phyloP scores from a whole-genome alignment of 2,329 filamentous ascomycete genomes.

The Nigrospora sphaerica region DNA sequence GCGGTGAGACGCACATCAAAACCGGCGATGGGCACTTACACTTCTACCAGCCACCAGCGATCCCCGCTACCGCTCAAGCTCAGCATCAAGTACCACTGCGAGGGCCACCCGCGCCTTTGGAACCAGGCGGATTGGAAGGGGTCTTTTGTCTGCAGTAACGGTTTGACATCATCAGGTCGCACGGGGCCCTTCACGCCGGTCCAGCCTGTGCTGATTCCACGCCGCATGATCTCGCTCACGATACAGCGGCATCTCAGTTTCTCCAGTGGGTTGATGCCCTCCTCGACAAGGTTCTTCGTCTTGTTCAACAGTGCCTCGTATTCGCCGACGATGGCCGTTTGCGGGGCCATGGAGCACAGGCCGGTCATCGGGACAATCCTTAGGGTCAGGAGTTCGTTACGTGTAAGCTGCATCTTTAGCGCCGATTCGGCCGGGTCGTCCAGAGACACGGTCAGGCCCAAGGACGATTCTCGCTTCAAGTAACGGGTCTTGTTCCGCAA shows the following conservation, averaged over 20 bases:
- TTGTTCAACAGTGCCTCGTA: constrained; percentile 60
- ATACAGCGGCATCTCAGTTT: constrained; percentile 54
- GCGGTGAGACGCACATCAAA: constrained; percentile 2
- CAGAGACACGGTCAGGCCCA: constrained; percentile 50
- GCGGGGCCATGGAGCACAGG: constrained; percentile 63
- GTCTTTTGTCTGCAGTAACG: constrained; percentile 55
- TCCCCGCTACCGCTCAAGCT: constrained; percentile 67
- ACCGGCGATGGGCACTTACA: constrained; percentile 35
- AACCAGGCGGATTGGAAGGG: constrained; percentile 62
- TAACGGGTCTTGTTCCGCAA: constrained; percentile 56
- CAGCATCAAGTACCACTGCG: constrained; percentile 65
- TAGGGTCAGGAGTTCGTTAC: constrained; percentile 51
- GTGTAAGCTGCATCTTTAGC: constrained; percentile 63
- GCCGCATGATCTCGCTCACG: constrained; percentile 53
- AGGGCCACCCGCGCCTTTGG: constrained; percentile 62
- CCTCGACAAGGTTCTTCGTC: constrained; percentile 46
- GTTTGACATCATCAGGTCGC: constrained; percentile 47
- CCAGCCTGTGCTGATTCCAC: constrained; percentile 62
- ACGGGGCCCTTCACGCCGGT: constrained; percentile 39
- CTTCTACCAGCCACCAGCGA: constrained; percentile 69
- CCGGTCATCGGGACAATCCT: constrained; percentile 74
- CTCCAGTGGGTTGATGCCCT: constrained; percentile 52
- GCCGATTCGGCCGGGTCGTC: constrained; percentile 59
- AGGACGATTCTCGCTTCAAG: constrained; percentile 47
- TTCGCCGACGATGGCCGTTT: constrained; percentile 45